Percentiles rank a stretch among this genome's conserved stretches.
phyloP scores from a whole-genome alignment of 169 alveolate species.

The Cyclospora cayetanensis region DNA sequence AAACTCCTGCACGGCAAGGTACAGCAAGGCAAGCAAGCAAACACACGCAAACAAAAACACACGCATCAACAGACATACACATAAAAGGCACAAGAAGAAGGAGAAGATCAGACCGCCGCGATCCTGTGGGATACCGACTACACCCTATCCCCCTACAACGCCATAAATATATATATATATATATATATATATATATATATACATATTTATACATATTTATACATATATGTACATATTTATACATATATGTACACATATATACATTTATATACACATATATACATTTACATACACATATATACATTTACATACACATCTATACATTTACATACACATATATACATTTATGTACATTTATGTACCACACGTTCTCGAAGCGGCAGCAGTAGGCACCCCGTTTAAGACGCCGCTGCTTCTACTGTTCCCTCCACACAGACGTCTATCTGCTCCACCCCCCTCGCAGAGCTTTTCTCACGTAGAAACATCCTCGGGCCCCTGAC shows the following conservation, averaged over 20 bases:
- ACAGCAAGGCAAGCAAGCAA: neutral
- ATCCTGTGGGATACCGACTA: neutral
- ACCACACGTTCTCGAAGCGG: too few species aligned
- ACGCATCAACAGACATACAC: neutral
- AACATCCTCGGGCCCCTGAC: constrained; percentile 54
- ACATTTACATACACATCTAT: too few species aligned
- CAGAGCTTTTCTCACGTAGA: neutral
- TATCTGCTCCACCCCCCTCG: too few species aligned
- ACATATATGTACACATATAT: neutral
- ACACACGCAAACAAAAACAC: neutral
- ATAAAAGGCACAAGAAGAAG: too few species aligned
- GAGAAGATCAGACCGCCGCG: too few species aligned
- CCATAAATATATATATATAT: neutral
- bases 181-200: neutral
- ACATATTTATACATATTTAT: neutral
- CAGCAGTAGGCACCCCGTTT: too few species aligned
- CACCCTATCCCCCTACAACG: too few species aligned
- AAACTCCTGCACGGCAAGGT: neutral
- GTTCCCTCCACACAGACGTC: too few species aligned
- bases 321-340: too few species aligned
- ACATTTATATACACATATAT: neutral
- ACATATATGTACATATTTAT: neutral
- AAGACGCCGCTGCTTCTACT: too few species aligned
- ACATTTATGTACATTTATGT: too few species aligned
- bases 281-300: too few species aligned